Evolutionary conservation across 495 filamentous ascomycete species (phyloP), one percentile per base, ranked within the genome.

Genomic region (Podospora bellae-mahoneyi): DNA sequence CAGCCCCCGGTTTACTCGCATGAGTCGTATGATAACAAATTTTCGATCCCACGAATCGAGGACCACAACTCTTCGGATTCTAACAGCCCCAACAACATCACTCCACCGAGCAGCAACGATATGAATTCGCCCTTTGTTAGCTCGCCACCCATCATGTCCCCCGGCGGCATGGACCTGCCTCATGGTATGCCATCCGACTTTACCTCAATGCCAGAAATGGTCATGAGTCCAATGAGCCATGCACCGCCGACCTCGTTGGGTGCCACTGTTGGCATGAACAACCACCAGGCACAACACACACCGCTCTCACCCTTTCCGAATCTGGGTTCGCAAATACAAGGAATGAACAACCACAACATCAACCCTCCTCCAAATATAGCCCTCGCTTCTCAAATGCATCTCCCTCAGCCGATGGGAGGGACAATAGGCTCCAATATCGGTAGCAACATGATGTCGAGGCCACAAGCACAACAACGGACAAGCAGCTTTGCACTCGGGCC

Each of bases 71-170:
- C 74, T 58, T 73, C 74, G 7, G 80, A 83, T 56, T 77, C 76
- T 19, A 73, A 66, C 55, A 80, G 79, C 60, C 76, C 79, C 18
- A 76, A 71, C 26, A 75, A 70, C 3, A 73, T 76, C 9, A 48
- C 39, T 9, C 74, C 78, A 18, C 54, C 70, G 27, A 73, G 71
- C 64, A 76, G 55, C 53, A 73, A 73, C 32, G 82, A 84, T 44
- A 78, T 83, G 74, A 79, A 77, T 67, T 81, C 79, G 15, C 82
- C 82, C 10, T 84, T 81, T 65, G 75, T 73, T 4, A 80, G 77
- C 68, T 83, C 81, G 9, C 78, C 82, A 4, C 60, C 75, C 0
- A 78, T 84, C 26, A 80, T 84, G 77, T 84, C 82, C 4, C 81
- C 81, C 15, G 39, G 39, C 0, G 73, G 76, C 15, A 70, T 78